phyloP scores from a whole-genome alignment of 2,329 filamentous ascomycete genomes.

The Ascochyta clinopodiicola region DNA sequence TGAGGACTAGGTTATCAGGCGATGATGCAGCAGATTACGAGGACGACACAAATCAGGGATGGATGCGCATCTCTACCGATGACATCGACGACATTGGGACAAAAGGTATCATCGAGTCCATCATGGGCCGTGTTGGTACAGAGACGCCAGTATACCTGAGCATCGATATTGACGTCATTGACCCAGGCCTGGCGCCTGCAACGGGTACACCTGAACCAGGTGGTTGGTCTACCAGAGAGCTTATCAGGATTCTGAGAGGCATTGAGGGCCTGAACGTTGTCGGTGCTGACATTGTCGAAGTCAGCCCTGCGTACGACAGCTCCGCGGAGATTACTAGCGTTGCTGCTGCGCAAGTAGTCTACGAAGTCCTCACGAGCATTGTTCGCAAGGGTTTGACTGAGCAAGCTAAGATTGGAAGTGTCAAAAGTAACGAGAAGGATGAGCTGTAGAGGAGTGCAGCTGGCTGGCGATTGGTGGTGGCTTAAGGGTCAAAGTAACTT shows the following conservation, averaged over 20 bases:
- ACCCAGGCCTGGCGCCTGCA: conserved; percentile 75
- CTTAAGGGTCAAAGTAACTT: background rate
- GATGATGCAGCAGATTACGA: conserved; percentile 73
- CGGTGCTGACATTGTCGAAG: conserved; percentile 89
- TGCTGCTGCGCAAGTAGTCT: conserved; percentile 82
- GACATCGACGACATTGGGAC: conserved; percentile 86
- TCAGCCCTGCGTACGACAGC: conserved; percentile 84
- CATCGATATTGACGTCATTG: conserved; percentile 82
- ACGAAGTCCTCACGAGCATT: conserved; percentile 82
- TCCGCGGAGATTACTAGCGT: conserved; percentile 80
- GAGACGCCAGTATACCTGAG: conserved; percentile 81
- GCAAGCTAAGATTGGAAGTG: conserved; percentile 37
- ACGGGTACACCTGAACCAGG: conserved; percentile 91
- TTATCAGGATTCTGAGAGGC: conserved; percentile 82
- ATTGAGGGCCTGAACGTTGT: conserved; percentile 85
- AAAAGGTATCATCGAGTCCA: conserved; percentile 71
- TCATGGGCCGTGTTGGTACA: conserved; percentile 74
- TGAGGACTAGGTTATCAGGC: conserved; percentile 75
- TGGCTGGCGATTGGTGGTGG: background rate
- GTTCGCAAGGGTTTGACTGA: conserved; percentile 64
- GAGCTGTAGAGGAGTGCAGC: conserved; percentile 28
- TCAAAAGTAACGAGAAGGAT: conserved; percentile 29
- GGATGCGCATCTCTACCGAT: conserved; percentile 80
- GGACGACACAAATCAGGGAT: conserved; percentile 75
- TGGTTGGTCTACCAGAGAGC: conserved; percentile 87